A percentile compares a stretch with the other conserved stretches of the same genome.
Evolutionary conservation across 345 rosid genomes (phyloP).

Genomic region (Noccaea bulbosa): DNA sequence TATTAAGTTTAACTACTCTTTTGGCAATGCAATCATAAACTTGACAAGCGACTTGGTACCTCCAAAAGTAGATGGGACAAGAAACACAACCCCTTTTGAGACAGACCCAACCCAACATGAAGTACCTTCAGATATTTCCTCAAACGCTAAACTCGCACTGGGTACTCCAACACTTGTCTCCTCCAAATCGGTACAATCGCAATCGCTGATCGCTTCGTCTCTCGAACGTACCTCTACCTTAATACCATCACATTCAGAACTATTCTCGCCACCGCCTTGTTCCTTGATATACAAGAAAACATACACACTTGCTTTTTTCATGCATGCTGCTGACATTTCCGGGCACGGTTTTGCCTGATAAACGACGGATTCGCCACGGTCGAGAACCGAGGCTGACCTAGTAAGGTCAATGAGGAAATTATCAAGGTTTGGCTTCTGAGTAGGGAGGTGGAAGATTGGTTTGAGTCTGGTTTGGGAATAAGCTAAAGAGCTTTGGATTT

Average conservation of each 20-base stretch:
- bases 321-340: conserved; percentile 42
- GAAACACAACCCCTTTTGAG: conserved; percentile 50
- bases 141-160: conserved; percentile 44
- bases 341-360: conserved; percentile 38
- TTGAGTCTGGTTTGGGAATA: conserved; percentile 21
- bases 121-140: conserved; percentile 42
- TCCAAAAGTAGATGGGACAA: conserved; percentile 41
- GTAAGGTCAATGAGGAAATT: not conserved
- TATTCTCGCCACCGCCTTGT: conserved; percentile 10
- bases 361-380: conserved; percentile 44
- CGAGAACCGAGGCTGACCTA: conserved; percentile 44
- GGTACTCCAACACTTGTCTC: conserved; percentile 39
- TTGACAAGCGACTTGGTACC: conserved; percentile 31
- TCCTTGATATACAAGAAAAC: conserved; percentile 54
- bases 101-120: conserved; percentile 60
- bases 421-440: conserved; percentile 30
- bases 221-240: conserved; percentile 47
- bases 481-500: conserved; percentile 51
- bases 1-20: not conserved
- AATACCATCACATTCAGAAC: conserved; percentile 1
- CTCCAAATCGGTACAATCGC: conserved; percentile 40
- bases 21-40: conserved; percentile 34
- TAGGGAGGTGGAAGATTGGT: conserved; percentile 64
- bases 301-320: conserved; percentile 41
- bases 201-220: conserved; percentile 26